These are phyloP conservation scores for Melampsora occidentalis DNA, from an alignment of 1,284 basidiomycete genomes.

Conservation along the genomic window DNA sequence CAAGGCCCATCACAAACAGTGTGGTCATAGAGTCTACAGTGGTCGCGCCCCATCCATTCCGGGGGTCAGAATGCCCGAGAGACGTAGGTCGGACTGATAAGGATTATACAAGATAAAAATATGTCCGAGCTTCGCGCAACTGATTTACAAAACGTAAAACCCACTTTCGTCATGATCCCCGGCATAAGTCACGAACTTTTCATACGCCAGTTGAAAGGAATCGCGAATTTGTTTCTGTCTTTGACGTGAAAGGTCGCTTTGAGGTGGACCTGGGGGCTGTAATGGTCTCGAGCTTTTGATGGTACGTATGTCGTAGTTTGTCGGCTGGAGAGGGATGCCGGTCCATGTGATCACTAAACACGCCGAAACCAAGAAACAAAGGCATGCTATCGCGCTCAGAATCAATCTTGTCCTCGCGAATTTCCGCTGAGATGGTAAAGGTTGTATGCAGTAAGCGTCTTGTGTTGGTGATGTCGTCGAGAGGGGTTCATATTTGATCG, in stretches of 20 bases:
- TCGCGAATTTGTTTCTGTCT: conserved; percentile 25
- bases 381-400: background rate
- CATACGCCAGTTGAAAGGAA: conserved; percentile 19
- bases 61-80: conserved; percentile 12
- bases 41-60: conserved; percentile 78
- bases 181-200: background rate
- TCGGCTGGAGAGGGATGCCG: background rate
- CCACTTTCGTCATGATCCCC: conserved; percentile 23
- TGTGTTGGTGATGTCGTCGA: background rate
- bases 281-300: background rate
- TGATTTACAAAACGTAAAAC: background rate
- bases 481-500: background rate
- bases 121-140: background rate
- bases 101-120: too few relatives aligned
- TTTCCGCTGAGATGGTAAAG: background rate
- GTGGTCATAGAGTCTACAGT: conserved; percentile 81
- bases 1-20: conserved; percentile 76
- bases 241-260: background rate
- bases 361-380: conserved; percentile 5
- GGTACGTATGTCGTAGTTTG: background rate
- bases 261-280: conserved; percentile 5
- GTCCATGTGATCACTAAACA: conserved; percentile 2
- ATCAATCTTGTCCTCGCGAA: background rate
- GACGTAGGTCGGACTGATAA: background rate
- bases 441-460: background rate